Conservation (phyloP, 75 land plant genomes). For the Cryptomeria japonica region DNA sequence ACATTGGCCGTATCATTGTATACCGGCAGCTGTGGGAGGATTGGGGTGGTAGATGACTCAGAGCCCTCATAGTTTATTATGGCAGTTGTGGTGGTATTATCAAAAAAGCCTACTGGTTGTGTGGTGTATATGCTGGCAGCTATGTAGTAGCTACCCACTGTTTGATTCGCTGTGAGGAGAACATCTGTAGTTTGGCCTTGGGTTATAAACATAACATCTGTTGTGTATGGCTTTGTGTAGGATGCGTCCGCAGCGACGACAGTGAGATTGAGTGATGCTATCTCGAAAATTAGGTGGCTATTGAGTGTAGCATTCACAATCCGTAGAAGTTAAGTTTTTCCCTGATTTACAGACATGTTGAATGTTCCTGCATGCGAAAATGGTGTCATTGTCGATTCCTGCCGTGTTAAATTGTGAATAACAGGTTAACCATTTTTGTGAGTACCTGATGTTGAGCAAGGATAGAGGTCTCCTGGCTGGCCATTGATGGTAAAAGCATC, state of each 20-base stretch:
- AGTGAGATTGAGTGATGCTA: too few relatives aligned
- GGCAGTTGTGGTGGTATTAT: background rate
- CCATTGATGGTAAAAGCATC: constrained; percentile 55
- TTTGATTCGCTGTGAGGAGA: constrained; percentile 26
- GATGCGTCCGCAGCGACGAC: constrained; percentile 8
- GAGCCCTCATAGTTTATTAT: background rate
- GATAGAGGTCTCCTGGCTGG: constrained; percentile 42
- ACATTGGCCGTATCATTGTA: background rate
- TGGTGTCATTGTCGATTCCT: background rate
- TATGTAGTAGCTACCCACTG: constrained; percentile 23
- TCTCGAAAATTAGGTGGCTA: constrained; percentile 13
- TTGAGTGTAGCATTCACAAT: constrained; percentile 20
- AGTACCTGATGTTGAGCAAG: constrained; percentile 25
- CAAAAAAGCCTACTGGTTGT: background rate
- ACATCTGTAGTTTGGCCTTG: constrained; percentile 42
- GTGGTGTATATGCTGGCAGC: constrained; percentile 16
- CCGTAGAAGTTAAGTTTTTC: constrained; percentile 3
- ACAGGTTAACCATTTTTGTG: background rate
- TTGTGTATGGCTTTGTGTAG: constrained; percentile 32
- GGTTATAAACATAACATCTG: constrained; percentile 6
- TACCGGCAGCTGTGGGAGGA: constrained; percentile 12
- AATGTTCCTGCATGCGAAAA: constrained; percentile 5
- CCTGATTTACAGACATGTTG: background rate
- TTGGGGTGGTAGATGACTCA: background rate
- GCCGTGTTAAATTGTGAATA: background rate